phyloP scores from a whole-genome alignment of 352 stramenopile species.

The Phytophthora tubulina region DNA sequence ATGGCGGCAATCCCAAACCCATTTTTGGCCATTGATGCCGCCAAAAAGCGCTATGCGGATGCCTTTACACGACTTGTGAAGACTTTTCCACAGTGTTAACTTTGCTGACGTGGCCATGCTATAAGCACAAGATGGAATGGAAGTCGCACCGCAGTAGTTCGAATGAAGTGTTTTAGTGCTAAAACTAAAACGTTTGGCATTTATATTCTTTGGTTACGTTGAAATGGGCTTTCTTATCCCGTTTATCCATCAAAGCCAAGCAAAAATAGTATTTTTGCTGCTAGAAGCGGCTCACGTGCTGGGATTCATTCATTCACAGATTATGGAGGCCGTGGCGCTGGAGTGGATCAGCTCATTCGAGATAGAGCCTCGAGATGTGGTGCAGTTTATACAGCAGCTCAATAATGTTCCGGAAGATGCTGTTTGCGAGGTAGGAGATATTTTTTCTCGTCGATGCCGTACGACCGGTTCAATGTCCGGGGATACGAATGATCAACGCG shows the following conservation, averaged over 20 bases:
- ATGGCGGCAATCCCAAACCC: neutral
- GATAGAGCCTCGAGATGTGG: slow-evolving; percentile 45
- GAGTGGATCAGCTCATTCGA: slow-evolving; percentile 54
- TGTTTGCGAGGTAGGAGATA: slow-evolving; percentile 62
- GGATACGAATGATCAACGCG: slow-evolving; percentile 14
- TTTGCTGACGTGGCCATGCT: neutral
- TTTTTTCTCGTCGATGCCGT: slow-evolving; percentile 32
- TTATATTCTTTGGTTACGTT: neutral
- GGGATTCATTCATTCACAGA: neutral
- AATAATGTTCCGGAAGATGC: slow-evolving; percentile 51
- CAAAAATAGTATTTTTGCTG: too few relatives aligned
- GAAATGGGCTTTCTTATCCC: too few relatives aligned
- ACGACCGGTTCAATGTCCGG: neutral
- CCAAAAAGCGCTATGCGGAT: neutral
- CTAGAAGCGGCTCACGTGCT: too few relatives aligned
- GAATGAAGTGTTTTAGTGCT: neutral
- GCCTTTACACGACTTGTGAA: neutral
- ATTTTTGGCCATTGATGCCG: neutral
- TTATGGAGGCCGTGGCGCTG: slow-evolving; percentile 58
- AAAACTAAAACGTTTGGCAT: neutral
- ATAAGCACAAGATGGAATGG: neutral
- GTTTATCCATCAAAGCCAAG: too few relatives aligned
- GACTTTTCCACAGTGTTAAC: slow-evolving; percentile 2
- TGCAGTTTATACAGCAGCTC: slow-evolving; percentile 62
- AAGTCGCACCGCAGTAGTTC: too few relatives aligned